A percentile compares a stretch with the other conserved stretches of the same genome.
phyloP scores from a whole-genome alignment of 495 filamentous ascomycete genomes.

The Podospora tetraspora region DNA sequence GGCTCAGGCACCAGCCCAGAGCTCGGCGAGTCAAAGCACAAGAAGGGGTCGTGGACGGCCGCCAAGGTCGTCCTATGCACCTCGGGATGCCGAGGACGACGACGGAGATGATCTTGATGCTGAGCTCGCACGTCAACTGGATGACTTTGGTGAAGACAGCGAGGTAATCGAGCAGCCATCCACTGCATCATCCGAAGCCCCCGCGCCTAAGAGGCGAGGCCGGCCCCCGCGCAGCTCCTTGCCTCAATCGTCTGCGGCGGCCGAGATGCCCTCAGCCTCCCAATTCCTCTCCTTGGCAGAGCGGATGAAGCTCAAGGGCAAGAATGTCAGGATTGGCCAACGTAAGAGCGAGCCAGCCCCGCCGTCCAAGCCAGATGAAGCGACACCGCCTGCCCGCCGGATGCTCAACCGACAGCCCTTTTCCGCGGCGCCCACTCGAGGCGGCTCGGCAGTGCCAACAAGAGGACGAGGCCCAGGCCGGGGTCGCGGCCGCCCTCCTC shows the following conservation, averaged over 20 bases:
- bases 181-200: not conserved
- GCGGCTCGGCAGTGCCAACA: not conserved
- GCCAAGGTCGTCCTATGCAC: slow-evolving; percentile 13
- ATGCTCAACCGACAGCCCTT: slow-evolving; percentile 5
- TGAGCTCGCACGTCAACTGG: slow-evolving; percentile 22
- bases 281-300: slow-evolving; percentile 43
- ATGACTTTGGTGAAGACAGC: slow-evolving; percentile 27
- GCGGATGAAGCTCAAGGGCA: slow-evolving; percentile 40
- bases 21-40: not conserved
- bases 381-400: not conserved
- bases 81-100: not conserved
- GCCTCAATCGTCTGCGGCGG: not conserved
- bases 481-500: not conserved
- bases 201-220: slow-evolving; percentile 21
- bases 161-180: slow-evolving; percentile 16
- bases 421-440: not conserved
- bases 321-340: slow-evolving; percentile 39
- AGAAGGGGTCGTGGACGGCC: slow-evolving; percentile 21
- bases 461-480: slow-evolving; percentile 11
- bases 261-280: slow-evolving; percentile 11
- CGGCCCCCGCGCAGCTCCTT: slow-evolving; percentile 21
- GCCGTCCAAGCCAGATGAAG: not conserved
- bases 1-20: slow-evolving; percentile 5
- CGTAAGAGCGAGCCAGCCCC: slow-evolving; percentile 17
- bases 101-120: slow-evolving; percentile 22